phyloP scores from a whole-genome alignment of 2,329 filamentous ascomycete species.

The Fonsecaea multimorphosa region DNA sequence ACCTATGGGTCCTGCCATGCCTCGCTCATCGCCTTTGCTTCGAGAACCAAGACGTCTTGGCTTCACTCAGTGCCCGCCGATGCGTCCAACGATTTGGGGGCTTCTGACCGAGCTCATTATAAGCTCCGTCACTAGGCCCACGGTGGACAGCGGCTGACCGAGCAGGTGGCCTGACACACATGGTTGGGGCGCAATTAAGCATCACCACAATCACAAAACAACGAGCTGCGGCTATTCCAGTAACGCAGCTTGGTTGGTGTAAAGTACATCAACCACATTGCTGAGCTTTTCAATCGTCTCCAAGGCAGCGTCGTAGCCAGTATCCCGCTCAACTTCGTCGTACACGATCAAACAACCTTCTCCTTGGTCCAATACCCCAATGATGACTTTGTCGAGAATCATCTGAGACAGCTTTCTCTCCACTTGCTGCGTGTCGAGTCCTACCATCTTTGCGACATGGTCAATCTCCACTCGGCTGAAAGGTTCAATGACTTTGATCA shows the following conservation, averaged over 20 bases:
- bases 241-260: constrained; percentile 95
- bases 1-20: neutral
- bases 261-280: constrained; percentile 95
- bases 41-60: neutral
- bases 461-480: constrained; percentile 96
- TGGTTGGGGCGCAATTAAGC: neutral
- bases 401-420: constrained; percentile 99
- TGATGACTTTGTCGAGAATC: constrained; percentile 99
- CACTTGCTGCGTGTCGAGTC: constrained; percentile 92
- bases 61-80: neutral
- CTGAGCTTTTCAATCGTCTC: constrained; percentile 96
- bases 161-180: neutral
- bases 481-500: constrained; percentile 99
- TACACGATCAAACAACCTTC: constrained; percentile 97
- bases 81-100: neutral
- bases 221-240: constrained; percentile 70
- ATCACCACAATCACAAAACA: neutral
- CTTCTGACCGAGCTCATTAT: neutral
- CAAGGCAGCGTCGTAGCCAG: constrained; percentile 91
- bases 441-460: constrained; percentile 97
- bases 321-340: constrained; percentile 91
- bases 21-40: neutral
- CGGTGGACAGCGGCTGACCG: neutral
- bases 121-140: neutral
- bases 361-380: constrained; percentile 95